Evolutionary conservation across 1,284 basidiomycete species (phyloP).

Genomic region (Uromyces viciae-fabae): DNA sequence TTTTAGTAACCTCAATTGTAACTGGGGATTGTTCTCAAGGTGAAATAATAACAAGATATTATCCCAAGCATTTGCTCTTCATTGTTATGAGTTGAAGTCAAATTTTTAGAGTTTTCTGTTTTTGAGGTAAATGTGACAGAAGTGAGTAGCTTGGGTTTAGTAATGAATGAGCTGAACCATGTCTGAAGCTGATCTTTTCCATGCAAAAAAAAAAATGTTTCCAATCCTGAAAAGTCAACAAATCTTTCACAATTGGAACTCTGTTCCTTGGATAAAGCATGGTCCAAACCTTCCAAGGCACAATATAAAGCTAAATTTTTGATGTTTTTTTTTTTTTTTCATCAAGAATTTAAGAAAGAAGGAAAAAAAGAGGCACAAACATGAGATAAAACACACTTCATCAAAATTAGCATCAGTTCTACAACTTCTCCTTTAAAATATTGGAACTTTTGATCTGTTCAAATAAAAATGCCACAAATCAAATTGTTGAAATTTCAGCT

Average conservation of each 20-base stretch:
- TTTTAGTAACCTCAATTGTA: conserved; percentile 75
- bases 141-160: too few species aligned
- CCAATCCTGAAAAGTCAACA: conserved; percentile 79
- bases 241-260: conserved; percentile 75
- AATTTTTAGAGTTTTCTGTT: conserved; percentile 37
- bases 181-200: conserved; percentile 75
- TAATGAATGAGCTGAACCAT: too few species aligned
- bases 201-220: conserved; percentile 84
- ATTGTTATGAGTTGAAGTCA: conserved; percentile 65
- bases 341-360: not conserved
- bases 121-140: not conserved
- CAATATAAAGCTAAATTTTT: conserved; percentile 73
- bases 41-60: conserved; percentile 84
- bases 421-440: conserved; percentile 89
- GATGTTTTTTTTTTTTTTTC: conserved; percentile 61
- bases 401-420: conserved; percentile 92
- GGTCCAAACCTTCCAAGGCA: conserved; percentile 83
- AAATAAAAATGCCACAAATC: conserved; percentile 77
- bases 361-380: conserved; percentile 17
- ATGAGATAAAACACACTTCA: conserved; percentile 66
- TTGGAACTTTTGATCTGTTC: conserved; percentile 66
- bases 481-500: too few species aligned
- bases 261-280: conserved; percentile 77
- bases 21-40: conserved; percentile 75
- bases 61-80: conserved; percentile 82